Evolutionary conservation across 352 stramenopile genomes (phyloP).

Genomic region (Peronospora farinosa): DNA sequence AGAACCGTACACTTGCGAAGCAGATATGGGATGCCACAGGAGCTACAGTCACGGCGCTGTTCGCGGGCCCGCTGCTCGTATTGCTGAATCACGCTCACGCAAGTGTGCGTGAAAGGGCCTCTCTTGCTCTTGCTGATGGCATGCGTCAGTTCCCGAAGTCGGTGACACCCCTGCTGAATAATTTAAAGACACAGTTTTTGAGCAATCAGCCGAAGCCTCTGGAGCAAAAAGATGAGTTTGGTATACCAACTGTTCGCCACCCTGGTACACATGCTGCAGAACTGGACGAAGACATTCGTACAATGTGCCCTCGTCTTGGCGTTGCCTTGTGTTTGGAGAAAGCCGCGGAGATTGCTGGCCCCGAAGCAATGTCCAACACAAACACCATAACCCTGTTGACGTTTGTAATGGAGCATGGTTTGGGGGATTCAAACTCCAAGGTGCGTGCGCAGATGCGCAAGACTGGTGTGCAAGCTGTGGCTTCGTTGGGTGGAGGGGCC

Average conservation of each 20-base stretch:
- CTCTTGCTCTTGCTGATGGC: conserved; percentile 68
- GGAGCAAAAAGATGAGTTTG: conserved; percentile 63
- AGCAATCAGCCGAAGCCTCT: conserved; percentile 46
- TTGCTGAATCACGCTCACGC: conserved; percentile 69
- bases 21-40: conserved; percentile 54
- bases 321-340: conserved; percentile 78
- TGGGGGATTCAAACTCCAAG: conserved; percentile 59
- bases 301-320: conserved; percentile 59
- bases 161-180: conserved; percentile 58
- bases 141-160: conserved; percentile 78
- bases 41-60: conserved; percentile 49
- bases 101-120: conserved; percentile 75
- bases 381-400: conserved; percentile 63
- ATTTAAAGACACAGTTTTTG: conserved; percentile 63
- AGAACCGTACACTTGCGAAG: conserved; percentile 54
- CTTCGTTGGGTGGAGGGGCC: conserved; percentile 49
- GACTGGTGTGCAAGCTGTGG: conserved; percentile 74
- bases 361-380: conserved; percentile 39
- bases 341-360: conserved; percentile 28
- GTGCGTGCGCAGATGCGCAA: conserved; percentile 83
- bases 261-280: conserved; percentile 38
- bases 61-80: conserved; percentile 53
- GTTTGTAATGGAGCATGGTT: conserved; percentile 77
- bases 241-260: conserved; percentile 62
- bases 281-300: conserved; percentile 48